Evolutionary conservation across 2,329 filamentous ascomycete species (phyloP), one percentile per base, ranked within the genome.

Genomic region (Diaporthe sp.): DNA sequence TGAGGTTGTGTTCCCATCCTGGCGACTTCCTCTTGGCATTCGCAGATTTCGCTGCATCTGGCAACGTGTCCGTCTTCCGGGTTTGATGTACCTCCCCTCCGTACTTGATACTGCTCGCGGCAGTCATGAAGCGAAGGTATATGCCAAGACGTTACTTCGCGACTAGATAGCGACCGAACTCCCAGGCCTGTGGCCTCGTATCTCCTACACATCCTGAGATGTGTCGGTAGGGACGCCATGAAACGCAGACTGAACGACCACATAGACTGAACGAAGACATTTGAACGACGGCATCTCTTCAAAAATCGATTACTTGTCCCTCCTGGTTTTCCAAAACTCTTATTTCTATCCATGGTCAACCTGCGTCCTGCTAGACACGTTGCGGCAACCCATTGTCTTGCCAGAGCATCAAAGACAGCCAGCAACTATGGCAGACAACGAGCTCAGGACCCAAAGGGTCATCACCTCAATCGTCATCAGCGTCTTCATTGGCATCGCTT

Each of bases 401-500:
- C 35, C 35, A 38, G 10, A 38, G 35, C 35, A 38, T 52, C 9
- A 67, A 9, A 38, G 64, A 52, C 28, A 17, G 30, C 45, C 25
- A 38, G 64, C 64, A 38, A 52, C 9, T 30, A 67, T 67, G 64
- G 64, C 64, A 22, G 30, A 28, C 22, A 25, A 28, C 45, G 45
- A 50, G 15, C 30, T 3, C 40, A 28, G 47, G 6, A 30, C 28
- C 28, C 10, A 52, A 7, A 38, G 19, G 13, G 7, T 28, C 12
- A 25, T 38, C 17, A 22, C 68, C 15, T 7, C 54, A 22, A 50
- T 73, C 15, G 50, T 78, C 45, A 70, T 71, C 2, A 12, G 30
- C 45, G 30, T 66, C 19, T 71, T 77, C 58, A 54, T 75, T 25
- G 17, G 60, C 13, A 15, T 77, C 13, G 70, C 75, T 28, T 60